A percentile compares a stretch with the other conserved stretches of the same genome.
These are phyloP conservation scores for Fraxinus baroniana DNA, from an alignment of 305 asterid genomes.

Conservation along the genomic window DNA sequence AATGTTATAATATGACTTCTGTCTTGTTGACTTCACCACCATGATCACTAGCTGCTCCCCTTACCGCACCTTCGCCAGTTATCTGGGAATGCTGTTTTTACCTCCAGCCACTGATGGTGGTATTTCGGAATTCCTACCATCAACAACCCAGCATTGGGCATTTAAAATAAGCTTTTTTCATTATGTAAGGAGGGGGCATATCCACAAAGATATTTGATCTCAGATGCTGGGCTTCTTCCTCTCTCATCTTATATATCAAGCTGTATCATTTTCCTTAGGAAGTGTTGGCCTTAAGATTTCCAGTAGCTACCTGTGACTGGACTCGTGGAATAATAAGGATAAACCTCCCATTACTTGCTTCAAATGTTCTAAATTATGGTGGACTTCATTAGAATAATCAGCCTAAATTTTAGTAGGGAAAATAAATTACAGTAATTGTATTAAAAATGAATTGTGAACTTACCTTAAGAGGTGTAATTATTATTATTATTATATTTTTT, in stretches of 20 bases:
- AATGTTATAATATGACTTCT: background rate
- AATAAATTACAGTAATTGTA: background rate
- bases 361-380: background rate
- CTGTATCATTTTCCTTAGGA: background rate
- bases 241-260: background rate
- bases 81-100: background rate
- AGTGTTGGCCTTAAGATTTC: background rate
- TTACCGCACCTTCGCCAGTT: background rate
- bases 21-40: constrained; percentile 6
- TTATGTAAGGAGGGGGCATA: background rate
- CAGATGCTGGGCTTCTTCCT: background rate
- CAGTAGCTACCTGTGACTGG: background rate
- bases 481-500: background rate
- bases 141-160: background rate
- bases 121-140: background rate
- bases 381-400: background rate
- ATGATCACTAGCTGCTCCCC: background rate
- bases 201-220: background rate
- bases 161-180: background rate
- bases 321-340: constrained; percentile 18
- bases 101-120: background rate
- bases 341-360: background rate
- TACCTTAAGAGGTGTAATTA: background rate
- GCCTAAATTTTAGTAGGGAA: constrained; percentile 1
- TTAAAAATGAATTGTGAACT: constrained; percentile 9